Conservation (phyloP, 2,329 filamentous ascomycete species). For the Ophiosphaerella korrae region DNA sequence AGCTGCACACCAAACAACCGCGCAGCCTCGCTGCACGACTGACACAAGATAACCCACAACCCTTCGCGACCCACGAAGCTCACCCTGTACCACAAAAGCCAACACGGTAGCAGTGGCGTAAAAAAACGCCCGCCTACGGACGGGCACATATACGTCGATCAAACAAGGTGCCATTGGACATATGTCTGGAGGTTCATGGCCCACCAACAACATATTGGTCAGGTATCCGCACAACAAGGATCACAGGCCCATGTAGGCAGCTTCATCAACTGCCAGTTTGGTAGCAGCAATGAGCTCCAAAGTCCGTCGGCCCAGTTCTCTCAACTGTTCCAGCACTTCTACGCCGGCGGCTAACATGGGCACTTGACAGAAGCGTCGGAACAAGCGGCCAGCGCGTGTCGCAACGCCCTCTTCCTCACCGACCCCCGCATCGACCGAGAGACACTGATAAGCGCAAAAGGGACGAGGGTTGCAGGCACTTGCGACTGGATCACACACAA, state of each 20-base stretch:
- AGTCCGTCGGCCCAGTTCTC: too few species aligned
- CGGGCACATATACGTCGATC: constrained; percentile 38
- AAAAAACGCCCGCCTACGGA: too few species aligned
- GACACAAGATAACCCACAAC: too few species aligned
- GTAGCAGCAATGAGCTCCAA: too few species aligned
- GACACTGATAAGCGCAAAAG: constrained; percentile 1
- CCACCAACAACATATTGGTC: not conserved
- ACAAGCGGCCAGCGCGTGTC: not conserved
- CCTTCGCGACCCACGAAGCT: too few species aligned
- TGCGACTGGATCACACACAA: constrained; percentile 37
- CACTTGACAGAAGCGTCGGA: too few species aligned
- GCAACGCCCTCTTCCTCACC: constrained; percentile 13
- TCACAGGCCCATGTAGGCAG: not conserved
- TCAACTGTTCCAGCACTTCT: not conserved
- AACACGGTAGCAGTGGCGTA: too few species aligned
- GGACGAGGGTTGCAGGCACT: constrained; percentile 10
- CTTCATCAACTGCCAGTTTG: not conserved
- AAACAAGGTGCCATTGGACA: constrained; percentile 6
- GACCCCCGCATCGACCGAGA: constrained; percentile 9
- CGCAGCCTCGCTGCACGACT: too few species aligned
- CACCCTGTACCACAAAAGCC: too few species aligned
- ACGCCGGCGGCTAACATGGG: too few species aligned
- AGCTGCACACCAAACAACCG: too few species aligned
- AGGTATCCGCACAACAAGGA: not conserved
- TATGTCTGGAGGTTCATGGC: not conserved